These are phyloP conservation scores for Protostelium mycophagum DNA, from an alignment of 78 protist species.

Conservation along the genomic window DNA sequence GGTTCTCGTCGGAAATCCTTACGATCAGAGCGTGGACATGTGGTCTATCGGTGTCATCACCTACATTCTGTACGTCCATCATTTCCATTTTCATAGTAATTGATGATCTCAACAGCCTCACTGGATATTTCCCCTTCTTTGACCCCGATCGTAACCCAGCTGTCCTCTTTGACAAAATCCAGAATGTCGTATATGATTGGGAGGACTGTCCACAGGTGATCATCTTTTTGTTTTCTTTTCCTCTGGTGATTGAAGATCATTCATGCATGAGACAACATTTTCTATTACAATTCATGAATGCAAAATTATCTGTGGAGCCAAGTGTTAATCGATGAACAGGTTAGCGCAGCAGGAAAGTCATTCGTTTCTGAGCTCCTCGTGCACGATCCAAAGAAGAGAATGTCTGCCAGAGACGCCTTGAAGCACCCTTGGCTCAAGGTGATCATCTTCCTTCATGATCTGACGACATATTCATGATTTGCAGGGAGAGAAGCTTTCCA, in stretches of 20 bases:
- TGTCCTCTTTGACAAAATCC: slow-evolving; percentile 52
- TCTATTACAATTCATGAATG: too few species aligned
- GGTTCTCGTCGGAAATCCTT: slow-evolving; percentile 51
- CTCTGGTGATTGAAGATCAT: too few species aligned
- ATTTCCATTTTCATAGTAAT: neutral
- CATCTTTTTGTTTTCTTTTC: neutral
- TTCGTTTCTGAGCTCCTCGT: neutral
- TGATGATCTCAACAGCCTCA: slow-evolving; percentile 5
- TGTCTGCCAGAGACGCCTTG: neutral
- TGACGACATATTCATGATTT: too few species aligned
- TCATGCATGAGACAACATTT: too few species aligned
- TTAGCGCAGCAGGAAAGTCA: neutral
- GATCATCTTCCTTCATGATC: neutral
- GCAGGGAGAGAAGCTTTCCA: neutral
- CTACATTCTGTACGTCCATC: slow-evolving; percentile 39
- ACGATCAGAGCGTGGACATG: slow-evolving; percentile 66
- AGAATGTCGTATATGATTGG: slow-evolving; percentile 66
- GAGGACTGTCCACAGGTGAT: neutral
- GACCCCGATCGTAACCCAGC: slow-evolving; percentile 25
- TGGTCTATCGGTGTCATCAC: slow-evolving; percentile 74
- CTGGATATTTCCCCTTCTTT: slow-evolving; percentile 59
- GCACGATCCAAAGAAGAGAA: neutral
- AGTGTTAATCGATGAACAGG: too few species aligned
- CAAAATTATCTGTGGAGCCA: too few species aligned
- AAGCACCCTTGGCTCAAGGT: neutral